Conservation (phyloP, 441 rosid genomes). For the Daphne laureola region DNA sequence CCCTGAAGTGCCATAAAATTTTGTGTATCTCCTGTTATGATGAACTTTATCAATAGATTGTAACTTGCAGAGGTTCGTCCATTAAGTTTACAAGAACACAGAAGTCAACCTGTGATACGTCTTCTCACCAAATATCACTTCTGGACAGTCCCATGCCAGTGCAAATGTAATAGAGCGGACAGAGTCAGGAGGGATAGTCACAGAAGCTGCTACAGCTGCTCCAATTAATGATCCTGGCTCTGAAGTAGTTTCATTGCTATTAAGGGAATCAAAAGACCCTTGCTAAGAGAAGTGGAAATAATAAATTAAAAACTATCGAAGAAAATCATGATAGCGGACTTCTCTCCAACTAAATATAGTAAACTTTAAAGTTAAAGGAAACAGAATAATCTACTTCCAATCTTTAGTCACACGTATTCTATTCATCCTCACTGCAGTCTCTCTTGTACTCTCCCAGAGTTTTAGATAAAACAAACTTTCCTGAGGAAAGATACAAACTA, state of each 20-base stretch:
- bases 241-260: slow-evolving; percentile 26
- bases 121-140: slow-evolving; percentile 38
- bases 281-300: slow-evolving; percentile 25
- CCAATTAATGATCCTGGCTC: slow-evolving; percentile 58
- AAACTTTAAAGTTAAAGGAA: too few relatives aligned
- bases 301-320: slow-evolving; percentile 1
- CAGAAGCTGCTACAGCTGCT: slow-evolving; percentile 60
- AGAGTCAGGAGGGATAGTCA: slow-evolving; percentile 49
- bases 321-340: slow-evolving; percentile 1
- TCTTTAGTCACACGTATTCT: too few relatives aligned
- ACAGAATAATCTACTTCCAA: too few relatives aligned
- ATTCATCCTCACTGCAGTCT: too few relatives aligned
- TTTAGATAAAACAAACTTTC: too few relatives aligned
- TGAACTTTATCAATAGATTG: slow-evolving; percentile 5
- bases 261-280: slow-evolving; percentile 46
- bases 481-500: too few relatives aligned
- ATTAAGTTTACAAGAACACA: not conserved
- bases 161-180: slow-evolving; percentile 47
- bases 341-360: not conserved
- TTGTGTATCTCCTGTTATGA: slow-evolving; percentile 50
- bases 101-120: slow-evolving; percentile 47
- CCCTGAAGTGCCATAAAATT: slow-evolving; percentile 49
- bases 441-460: too few relatives aligned
- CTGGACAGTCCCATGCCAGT: slow-evolving; percentile 71
- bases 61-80: not conserved